phyloP scores from a whole-genome alignment of 2,329 filamentous ascomycete species.

The Talaromyces sp. region DNA sequence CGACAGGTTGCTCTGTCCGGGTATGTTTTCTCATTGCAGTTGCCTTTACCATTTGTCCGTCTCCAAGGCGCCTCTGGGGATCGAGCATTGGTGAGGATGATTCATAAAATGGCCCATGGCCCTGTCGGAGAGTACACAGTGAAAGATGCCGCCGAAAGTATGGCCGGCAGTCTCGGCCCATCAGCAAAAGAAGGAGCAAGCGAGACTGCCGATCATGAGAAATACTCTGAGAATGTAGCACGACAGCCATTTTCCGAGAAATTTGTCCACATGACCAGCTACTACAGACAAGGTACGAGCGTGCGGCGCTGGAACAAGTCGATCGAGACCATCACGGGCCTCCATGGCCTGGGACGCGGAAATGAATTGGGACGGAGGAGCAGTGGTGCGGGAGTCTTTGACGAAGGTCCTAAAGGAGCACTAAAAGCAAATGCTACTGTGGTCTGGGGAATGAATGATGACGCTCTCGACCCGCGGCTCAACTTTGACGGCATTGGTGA shows the following conservation, averaged over 20 bases:
- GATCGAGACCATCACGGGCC: conserved; percentile 43
- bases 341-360: conserved; percentile 40
- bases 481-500: conserved; percentile 50
- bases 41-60: conserved; percentile 42
- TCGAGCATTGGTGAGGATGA: conserved; percentile 41
- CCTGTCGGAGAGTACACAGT: conserved; percentile 25
- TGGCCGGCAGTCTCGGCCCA: conserved; percentile 51
- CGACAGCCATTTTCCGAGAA: conserved; percentile 37
- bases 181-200: conserved; percentile 40
- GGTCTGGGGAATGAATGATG: conserved; percentile 50
- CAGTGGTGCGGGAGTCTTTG: conserved; percentile 40
- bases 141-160: conserved; percentile 39
- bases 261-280: conserved; percentile 47
- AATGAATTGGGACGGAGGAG: conserved; percentile 25
- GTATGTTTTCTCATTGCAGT: conserved; percentile 52
- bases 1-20: conserved; percentile 46
- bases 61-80: conserved; percentile 47
- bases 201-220: conserved; percentile 22
- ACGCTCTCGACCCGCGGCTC: conserved; percentile 46
- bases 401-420: conserved; percentile 39
- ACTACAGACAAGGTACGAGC: conserved; percentile 51
- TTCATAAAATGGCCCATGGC: conserved; percentile 37
- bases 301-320: conserved; percentile 47
- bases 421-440: conserved; percentile 50
- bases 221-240: conserved; percentile 39